Conservation (phyloP, 805 yeast species). For the Candida bentonensis region DNA sequence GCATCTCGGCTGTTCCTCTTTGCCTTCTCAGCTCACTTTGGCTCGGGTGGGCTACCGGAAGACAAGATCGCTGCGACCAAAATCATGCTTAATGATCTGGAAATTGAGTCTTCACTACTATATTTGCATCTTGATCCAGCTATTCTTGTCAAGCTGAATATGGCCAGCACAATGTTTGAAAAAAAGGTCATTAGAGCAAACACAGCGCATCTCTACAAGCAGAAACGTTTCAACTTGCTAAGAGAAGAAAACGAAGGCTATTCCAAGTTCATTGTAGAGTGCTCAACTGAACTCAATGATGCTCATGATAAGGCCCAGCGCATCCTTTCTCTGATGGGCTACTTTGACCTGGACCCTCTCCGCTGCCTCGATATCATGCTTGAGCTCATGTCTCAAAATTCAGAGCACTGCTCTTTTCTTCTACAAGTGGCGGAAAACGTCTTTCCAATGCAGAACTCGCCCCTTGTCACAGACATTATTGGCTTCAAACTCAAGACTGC, state of each 20-base stretch:
- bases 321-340: slow-evolving; percentile 51
- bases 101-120: slow-evolving; percentile 12
- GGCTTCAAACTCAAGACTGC: slow-evolving; percentile 29
- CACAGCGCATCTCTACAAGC: slow-evolving; percentile 30
- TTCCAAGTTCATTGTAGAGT: slow-evolving; percentile 42
- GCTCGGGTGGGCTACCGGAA: background rate
- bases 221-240: slow-evolving; percentile 48
- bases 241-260: slow-evolving; percentile 73
- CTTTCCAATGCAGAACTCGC: slow-evolving; percentile 26
- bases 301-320: slow-evolving; percentile 29
- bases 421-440: slow-evolving; percentile 38
- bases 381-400: slow-evolving; percentile 33
- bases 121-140: slow-evolving; percentile 16
- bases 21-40: background rate
- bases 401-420: slow-evolving; percentile 34
- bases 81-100: slow-evolving; percentile 9
- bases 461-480: slow-evolving; percentile 23
- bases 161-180: slow-evolving; percentile 21
- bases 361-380: slow-evolving; percentile 52
- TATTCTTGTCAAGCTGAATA: slow-evolving; percentile 11
- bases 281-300: slow-evolving; percentile 28
- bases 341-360: slow-evolving; percentile 59
- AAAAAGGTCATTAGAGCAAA: slow-evolving; percentile 27
- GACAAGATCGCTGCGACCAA: slow-evolving; percentile 3
- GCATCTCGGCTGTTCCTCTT: background rate